A percentile compares a stretch with the other conserved stretches of the same genome.
Evolutionary conservation across 768 basidiomycete genomes (phyloP).

Genomic region (Auriscalpium vulgare): DNA sequence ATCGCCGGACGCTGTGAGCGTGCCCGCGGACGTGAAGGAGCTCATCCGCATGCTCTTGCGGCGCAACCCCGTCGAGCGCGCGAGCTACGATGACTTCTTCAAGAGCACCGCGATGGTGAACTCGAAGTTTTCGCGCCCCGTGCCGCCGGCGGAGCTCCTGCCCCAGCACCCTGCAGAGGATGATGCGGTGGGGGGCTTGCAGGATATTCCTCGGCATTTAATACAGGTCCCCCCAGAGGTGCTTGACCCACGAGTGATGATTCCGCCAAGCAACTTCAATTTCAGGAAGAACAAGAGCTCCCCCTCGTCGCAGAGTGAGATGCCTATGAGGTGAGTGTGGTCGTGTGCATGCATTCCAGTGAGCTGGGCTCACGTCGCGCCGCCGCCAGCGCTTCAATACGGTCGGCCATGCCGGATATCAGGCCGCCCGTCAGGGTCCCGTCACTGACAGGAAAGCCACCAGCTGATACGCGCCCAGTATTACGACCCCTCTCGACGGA

Average conservation of each 20-base stretch:
- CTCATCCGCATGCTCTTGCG: slow-evolving; percentile 81
- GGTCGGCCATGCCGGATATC: neutral
- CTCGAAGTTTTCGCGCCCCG: slow-evolving; percentile 64
- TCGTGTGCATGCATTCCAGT: too few species aligned
- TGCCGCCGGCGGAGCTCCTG: slow-evolving; percentile 23
- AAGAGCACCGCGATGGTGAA: slow-evolving; percentile 67
- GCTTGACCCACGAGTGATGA: slow-evolving; percentile 71
- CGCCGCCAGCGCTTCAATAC: neutral
- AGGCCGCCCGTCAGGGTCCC: too few species aligned
- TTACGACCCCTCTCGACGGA: slow-evolving; percentile 37
- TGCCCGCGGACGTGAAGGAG: slow-evolving; percentile 78
- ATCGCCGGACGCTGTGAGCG: slow-evolving; percentile 43
- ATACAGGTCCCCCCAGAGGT: slow-evolving; percentile 73
- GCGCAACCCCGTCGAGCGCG: slow-evolving; percentile 75
- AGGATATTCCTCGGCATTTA: slow-evolving; percentile 62
- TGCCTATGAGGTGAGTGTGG: slow-evolving; percentile 3
- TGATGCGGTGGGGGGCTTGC: slow-evolving; percentile 20
- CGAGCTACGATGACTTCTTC: slow-evolving; percentile 91
- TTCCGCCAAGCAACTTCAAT: slow-evolving; percentile 75
- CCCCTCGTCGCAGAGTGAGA: slow-evolving; percentile 2
- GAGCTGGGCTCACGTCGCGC: neutral
- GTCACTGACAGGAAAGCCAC: too few species aligned
- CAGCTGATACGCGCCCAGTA: too few species aligned
- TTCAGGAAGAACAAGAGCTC: slow-evolving; percentile 37
- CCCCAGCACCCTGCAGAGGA: slow-evolving; percentile 13